phyloP scores from a whole-genome alignment of 2,329 filamentous ascomycete genomes.

The Byssoonygena ceratinophila region DNA sequence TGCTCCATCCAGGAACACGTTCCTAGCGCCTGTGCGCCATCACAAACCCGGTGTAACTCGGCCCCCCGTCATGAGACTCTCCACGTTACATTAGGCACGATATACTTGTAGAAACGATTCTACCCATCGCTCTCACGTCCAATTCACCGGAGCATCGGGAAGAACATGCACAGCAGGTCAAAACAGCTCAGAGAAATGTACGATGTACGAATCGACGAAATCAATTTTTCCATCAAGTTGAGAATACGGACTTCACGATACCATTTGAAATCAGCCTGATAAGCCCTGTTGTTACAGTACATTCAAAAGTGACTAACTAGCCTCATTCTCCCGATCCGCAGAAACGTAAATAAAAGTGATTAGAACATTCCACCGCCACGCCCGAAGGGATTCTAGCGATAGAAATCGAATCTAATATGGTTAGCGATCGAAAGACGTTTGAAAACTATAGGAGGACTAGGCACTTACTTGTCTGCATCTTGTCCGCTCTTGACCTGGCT shows the following conservation, averaged over 20 bases:
- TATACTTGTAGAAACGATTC: background rate
- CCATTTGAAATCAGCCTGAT: slow-evolving; percentile 1
- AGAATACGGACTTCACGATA: background rate
- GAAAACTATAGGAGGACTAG: background rate
- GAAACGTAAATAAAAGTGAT: background rate
- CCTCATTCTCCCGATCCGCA: background rate
- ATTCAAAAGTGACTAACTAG: background rate
- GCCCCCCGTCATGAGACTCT: background rate
- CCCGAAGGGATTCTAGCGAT: slow-evolving; percentile 44
- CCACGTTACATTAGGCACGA: background rate
- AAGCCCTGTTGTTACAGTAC: slow-evolving; percentile 1
- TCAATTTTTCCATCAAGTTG: too few relatives aligned
- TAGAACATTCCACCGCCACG: slow-evolving; percentile 11
- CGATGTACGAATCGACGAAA: too few relatives aligned
- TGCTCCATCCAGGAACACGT: background rate
- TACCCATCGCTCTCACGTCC: too few relatives aligned
- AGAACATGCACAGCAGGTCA: too few relatives aligned
- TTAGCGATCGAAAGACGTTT: slow-evolving; percentile 32
- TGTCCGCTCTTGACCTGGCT: slow-evolving; percentile 82
- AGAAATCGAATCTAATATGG: slow-evolving; percentile 76
- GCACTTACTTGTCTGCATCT: slow-evolving; percentile 51
- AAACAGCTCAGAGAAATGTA: too few relatives aligned
- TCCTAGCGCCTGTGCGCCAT: background rate
- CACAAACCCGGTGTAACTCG: background rate
- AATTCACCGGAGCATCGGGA: too few relatives aligned